Evolutionary conservation across 2,329 filamentous ascomycete genomes (phyloP).

Genomic region (Ploettnerulaceae sp.): DNA sequence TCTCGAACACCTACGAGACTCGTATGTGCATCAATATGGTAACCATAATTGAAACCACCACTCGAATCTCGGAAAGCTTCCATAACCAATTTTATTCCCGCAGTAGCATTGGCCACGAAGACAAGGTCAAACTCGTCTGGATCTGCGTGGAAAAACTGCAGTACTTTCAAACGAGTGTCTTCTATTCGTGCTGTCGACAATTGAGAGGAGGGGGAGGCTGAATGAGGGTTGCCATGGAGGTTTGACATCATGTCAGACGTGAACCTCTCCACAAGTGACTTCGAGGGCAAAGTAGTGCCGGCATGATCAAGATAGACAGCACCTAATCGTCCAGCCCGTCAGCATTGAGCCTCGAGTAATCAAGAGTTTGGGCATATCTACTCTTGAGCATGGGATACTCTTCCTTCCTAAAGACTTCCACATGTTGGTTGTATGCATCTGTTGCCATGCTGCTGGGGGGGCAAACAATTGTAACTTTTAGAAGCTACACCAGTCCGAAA

Average conservation of each 20-base stretch:
- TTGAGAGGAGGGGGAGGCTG: constrained; percentile 76
- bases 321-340: constrained; percentile 21
- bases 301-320: constrained; percentile 81
- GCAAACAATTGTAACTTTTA: not conserved
- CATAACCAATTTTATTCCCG: constrained; percentile 79
- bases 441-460: constrained; percentile 15
- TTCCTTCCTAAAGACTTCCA: constrained; percentile 52
- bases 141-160: constrained; percentile 77
- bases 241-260: constrained; percentile 65
- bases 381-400: constrained; percentile 70
- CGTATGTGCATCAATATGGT: constrained; percentile 82
- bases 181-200: constrained; percentile 70
- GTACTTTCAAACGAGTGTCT: constrained; percentile 62
- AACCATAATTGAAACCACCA: constrained; percentile 74
- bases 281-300: constrained; percentile 80
- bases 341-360: not conserved
- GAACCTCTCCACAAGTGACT: constrained; percentile 75
- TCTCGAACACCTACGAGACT: constrained; percentile 80
- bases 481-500: constrained; percentile 18
- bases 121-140: constrained; percentile 80
- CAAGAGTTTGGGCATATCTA: constrained; percentile 31
- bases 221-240: constrained; percentile 90
- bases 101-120: constrained; percentile 89
- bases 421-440: constrained; percentile 48
- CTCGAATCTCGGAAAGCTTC: constrained; percentile 68